Evolutionary conservation across 768 basidiomycete species (phyloP), one percentile per base, ranked within the genome.

Genomic region (Lentinula detonsa): DNA sequence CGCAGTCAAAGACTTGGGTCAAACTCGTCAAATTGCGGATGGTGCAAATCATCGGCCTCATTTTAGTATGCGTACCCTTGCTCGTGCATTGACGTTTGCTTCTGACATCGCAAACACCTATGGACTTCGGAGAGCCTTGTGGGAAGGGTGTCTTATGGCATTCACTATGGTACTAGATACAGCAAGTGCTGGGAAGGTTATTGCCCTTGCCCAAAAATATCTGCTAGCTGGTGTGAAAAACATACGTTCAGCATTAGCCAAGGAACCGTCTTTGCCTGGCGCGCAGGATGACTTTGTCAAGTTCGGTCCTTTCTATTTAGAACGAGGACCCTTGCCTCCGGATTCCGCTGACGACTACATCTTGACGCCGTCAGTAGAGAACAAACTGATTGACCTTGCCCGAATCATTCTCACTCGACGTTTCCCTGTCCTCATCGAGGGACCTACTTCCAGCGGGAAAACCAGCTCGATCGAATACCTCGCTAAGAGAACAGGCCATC

Each of bases 131-230:
- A 79, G 97, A 43, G 87, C 92, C 1, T 76, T 98, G 18, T 98
- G 93, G 92, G 97, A 98, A 72, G 96, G 97, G 1, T 96, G 91
- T 71, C 69, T 98, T 60, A 98, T 99, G 97, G 89, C 93, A 0
- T 99, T 98, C 72, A 97, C 94, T 5, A 98, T 97, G 94, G 86
- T 90, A 5, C 81, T 99, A 52, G 93, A 97, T 67, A 75, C 74
- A 0, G 74, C 81, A 15, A 94, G 94, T 67, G 83, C 85, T 0
- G 78, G 81, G 62, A 66, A 83, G 28, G 93, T 94, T 18, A 82
- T 79, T 2, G 71, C 74, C 6, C 76, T 96, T 16, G 90, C 90
- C 6, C 86, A 89, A 64, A 86, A 85, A 65, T 84, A 94, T 72
- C 76, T 99, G 13, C 80, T 98, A 33, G 77, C 82, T 3, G 87